Evolutionary conservation across 805 yeast genomes (phyloP).

Genomic region (Wickerhamiella sorbophila): DNA sequence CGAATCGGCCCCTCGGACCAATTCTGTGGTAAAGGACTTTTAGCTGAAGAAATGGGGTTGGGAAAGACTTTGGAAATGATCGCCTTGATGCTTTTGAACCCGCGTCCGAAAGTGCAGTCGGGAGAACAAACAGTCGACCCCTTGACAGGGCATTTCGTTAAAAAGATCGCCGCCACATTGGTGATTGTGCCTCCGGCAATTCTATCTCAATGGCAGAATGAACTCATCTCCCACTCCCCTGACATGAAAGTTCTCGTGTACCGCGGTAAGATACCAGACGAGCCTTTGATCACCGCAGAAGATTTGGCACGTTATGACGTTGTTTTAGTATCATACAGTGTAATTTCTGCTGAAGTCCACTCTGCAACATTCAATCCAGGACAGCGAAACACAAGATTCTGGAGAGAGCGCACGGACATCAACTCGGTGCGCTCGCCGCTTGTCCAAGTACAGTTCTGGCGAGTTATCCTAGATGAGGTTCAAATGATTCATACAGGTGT

Average conservation of each 20-base stretch:
- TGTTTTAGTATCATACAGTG: conserved; percentile 63
- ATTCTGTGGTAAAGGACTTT: conserved; percentile 42
- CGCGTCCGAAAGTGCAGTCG: conserved; percentile 27
- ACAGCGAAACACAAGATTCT: conserved; percentile 25
- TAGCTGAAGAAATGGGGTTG: conserved; percentile 94
- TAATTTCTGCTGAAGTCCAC: conserved; percentile 61
- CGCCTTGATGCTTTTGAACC: conserved; percentile 48
- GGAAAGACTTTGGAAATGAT: conserved; percentile 87
- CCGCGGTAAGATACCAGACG: conserved; percentile 35
- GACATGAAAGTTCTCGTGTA: conserved; percentile 47
- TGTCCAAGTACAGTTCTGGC: conserved; percentile 70
- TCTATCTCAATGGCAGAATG: conserved; percentile 73
- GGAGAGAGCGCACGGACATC: conserved; percentile 8
- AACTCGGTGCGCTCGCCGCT: conserved; percentile 43
- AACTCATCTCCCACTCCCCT: conserved; percentile 48
- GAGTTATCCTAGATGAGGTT: conserved; percentile 85
- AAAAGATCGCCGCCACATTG: conserved; percentile 53
- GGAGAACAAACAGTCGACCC: conserved; percentile 17
- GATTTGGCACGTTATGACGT: conserved; percentile 52
- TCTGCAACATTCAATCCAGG: conserved; percentile 60
- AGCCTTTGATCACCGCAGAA: conserved; percentile 31
- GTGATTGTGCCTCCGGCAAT: conserved; percentile 81
- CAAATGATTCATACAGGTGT: conserved; percentile 74
- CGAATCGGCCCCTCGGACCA: conserved; percentile 5
- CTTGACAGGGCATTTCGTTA: conserved; percentile 33